Percentiles rank a stretch among this genome's conserved stretches.
phyloP scores from a whole-genome alignment of 1,139 yeast species.

The Diutina rugosa region DNA sequence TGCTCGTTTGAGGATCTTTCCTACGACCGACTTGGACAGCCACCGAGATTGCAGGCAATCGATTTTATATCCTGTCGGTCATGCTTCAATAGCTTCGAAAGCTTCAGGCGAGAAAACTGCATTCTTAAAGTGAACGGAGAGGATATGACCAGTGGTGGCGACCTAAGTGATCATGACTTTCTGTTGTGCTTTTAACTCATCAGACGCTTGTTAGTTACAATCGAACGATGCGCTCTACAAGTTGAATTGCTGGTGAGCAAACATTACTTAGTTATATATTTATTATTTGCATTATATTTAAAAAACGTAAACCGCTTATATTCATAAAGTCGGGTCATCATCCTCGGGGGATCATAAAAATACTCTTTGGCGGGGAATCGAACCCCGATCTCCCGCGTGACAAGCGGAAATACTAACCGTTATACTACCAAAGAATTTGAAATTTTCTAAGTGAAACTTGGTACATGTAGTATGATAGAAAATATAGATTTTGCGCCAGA shows the following conservation, averaged over 20 bases:
- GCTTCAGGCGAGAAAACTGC: neutral
- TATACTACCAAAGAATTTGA: neutral
- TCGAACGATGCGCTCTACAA: too few species aligned
- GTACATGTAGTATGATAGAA: too few species aligned
- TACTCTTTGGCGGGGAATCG: neutral
- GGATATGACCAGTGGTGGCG: neutral
- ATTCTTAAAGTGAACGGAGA: neutral
- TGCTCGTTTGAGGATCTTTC: neutral
- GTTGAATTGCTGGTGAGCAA: too few species aligned
- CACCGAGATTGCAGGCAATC: neutral
- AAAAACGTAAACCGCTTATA: too few species aligned
- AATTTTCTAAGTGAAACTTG: neutral
- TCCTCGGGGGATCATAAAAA: too few species aligned
- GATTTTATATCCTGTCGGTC: neutral
- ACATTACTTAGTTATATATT: too few species aligned
- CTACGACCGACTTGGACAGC: neutral
- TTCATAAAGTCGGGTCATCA: too few species aligned
- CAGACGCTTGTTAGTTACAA: neutral
- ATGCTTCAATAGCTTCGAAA: neutral
- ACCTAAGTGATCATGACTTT: neutral
- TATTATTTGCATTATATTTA: too few species aligned
- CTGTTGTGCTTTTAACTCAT: neutral
- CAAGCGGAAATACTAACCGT: neutral
- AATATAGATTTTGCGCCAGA: too few species aligned
- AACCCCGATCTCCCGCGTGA: neutral